Conservation (phyloP, 768 basidiomycete species). For the Auricularia sp. region DNA sequence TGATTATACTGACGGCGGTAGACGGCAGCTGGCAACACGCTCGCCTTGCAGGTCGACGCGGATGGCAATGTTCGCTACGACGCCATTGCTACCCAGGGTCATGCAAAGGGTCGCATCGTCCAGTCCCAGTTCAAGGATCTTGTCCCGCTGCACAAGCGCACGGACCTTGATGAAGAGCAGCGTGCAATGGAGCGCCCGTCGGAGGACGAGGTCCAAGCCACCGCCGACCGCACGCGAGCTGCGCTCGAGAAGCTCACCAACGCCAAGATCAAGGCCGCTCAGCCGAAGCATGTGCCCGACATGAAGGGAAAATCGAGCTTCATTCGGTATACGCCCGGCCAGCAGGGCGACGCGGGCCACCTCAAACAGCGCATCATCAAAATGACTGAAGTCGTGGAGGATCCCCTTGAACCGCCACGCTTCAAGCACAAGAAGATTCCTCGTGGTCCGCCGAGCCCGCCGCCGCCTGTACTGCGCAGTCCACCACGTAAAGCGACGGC, state of each 20-base stretch:
- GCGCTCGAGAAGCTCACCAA: conserved; percentile 91
- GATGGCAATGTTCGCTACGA: conserved; percentile 97
- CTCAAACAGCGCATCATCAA: conserved; percentile 96
- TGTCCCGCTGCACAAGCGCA: conserved; percentile 81
- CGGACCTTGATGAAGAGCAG: conserved; percentile 69
- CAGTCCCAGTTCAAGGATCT: conserved; percentile 98
- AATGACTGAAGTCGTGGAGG: conserved; percentile 96
- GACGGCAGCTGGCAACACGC: conserved; percentile 87
- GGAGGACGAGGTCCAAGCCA: conserved; percentile 85
- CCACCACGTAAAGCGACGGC: conserved; percentile 94
- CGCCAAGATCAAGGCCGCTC: conserved; percentile 96
- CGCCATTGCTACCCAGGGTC: conserved; percentile 92
- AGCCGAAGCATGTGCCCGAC: conserved; percentile 90
- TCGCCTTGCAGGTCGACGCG: conserved; percentile 91
- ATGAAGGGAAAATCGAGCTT: conserved; percentile 75
- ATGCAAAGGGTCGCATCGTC: conserved; percentile 72
- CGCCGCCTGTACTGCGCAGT: conserved; percentile 88
- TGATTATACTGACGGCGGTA: conserved; percentile 19
- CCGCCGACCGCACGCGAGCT: conserved; percentile 79
- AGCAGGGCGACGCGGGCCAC: conserved; percentile 49
- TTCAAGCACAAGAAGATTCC: conserved; percentile 99
- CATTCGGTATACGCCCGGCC: conserved; percentile 94
- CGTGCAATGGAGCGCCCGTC: conserved; percentile 84
- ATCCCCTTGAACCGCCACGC: conserved; percentile 90
- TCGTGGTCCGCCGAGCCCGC: conserved; percentile 89